Percentiles rank a stretch among this genome's conserved stretches.
phyloP scores from a whole-genome alignment of 768 basidiomycete genomes.

The Serpula lacrymans region DNA sequence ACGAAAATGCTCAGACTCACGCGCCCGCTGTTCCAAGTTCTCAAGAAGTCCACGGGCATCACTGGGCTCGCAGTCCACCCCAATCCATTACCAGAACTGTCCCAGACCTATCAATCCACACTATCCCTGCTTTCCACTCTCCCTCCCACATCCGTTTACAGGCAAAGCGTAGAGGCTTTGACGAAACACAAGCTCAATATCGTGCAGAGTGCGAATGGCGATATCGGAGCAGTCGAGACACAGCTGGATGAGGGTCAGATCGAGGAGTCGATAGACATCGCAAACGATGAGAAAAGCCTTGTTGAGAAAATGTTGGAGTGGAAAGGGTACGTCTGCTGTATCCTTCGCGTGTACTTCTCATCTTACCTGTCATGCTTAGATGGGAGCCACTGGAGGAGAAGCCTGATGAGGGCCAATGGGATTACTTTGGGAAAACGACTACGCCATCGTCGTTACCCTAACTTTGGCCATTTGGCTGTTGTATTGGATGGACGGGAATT shows the following conservation, averaged over 20 bases:
- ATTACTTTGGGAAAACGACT: slow-evolving; percentile 63
- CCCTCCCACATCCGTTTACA: slow-evolving; percentile 83
- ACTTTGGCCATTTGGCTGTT: too few relatives aligned
- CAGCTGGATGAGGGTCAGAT: slow-evolving; percentile 82
- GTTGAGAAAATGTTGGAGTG: slow-evolving; percentile 86
- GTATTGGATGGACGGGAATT: too few relatives aligned
- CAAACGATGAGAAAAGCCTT: slow-evolving; percentile 75
- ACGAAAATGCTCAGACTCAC: slow-evolving; percentile 71
- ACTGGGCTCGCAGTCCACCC: slow-evolving; percentile 82
- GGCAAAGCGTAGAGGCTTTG: slow-evolving; percentile 83
- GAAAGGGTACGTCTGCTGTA: slow-evolving; percentile 77
- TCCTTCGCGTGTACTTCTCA: slow-evolving; percentile 3
- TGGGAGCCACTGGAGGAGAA: slow-evolving; percentile 89
- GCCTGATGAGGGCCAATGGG: slow-evolving; percentile 83
- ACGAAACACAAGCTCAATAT: slow-evolving; percentile 76
- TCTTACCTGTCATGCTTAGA: slow-evolving; percentile 35
- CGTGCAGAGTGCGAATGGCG: slow-evolving; percentile 64
- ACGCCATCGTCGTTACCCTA: slow-evolving; percentile 36
- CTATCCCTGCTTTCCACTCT: slow-evolving; percentile 64
- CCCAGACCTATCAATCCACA: slow-evolving; percentile 73
- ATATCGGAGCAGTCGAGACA: slow-evolving; percentile 66
- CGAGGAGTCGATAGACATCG: slow-evolving; percentile 81
- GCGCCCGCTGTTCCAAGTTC: slow-evolving; percentile 60
- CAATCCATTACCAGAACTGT: slow-evolving; percentile 77
- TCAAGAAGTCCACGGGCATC: slow-evolving; percentile 83